Evolutionary conservation across 2,329 filamentous ascomycete genomes (phyloP), one percentile per base, ranked within the genome.

Genomic region (Monosporascus sp.): DNA sequence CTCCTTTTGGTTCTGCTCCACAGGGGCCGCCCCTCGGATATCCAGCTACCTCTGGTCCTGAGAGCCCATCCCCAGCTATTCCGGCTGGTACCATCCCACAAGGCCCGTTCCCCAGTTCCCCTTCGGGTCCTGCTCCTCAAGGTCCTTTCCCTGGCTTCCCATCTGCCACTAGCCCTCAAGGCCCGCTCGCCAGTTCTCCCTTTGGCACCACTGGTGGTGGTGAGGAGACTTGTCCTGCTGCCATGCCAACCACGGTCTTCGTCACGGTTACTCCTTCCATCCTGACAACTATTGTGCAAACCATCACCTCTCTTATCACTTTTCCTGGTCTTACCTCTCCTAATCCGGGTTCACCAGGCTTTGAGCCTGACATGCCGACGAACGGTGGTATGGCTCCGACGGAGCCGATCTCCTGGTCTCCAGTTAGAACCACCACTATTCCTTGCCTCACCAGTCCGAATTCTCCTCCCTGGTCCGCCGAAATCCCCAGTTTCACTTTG

Each of bases 191-290:
- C 37, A 40, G 18, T 24, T 11, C 37, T 26, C 40, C 40, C 11
- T 43, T 43, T 44, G 38, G 37, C 28, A 55, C 43, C 44, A 56
- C 50, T 31, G 52, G 31, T 41, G 58, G 58, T 51, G 57, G 59
- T 37, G 60, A 49, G 44, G 57, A 66, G 48, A 75, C 70, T 24
- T 80, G 78, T 59, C 66, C 70, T 55, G 54, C 68, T 41, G 61
- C 69, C 53, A 64, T 64, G 7, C 73, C 72, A 37, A 72, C 69
- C 37, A 80, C 78, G 40, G 70, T 80, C 55, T 76, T 78, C 59
- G 65, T 81, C 58, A 79, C 78, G 37, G 67, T 79, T 49, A 69
- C 68, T 50, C 70, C 72, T 15, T 64, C 66, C 53, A 63, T 59
- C 45, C 56, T 68, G 6, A 59, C 65, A 24, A 63, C 62, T 48